Evolutionary conservation across 1,284 basidiomycete genomes (phyloP).

Genomic region (Tetrapyrgos nigripes): DNA sequence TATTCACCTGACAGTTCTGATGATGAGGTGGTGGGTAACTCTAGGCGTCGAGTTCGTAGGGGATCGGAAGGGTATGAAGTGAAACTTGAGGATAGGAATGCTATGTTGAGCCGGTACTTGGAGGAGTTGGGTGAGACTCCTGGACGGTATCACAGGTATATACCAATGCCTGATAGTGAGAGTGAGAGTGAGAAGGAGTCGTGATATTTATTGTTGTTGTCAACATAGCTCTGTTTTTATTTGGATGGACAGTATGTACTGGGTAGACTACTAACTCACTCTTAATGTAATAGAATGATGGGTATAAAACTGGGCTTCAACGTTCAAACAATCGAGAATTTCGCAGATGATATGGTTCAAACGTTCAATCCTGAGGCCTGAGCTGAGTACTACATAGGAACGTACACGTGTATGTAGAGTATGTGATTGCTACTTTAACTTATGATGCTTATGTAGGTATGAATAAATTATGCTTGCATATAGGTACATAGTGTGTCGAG

Average conservation of each 20-base stretch:
- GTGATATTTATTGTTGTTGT: background rate
- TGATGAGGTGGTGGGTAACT: conserved; percentile 36
- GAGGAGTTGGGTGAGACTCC: conserved; percentile 20
- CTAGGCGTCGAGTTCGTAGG: conserved; percentile 18
- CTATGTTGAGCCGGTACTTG: conserved; percentile 23
- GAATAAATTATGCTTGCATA: too few species aligned
- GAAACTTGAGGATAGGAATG: conserved; percentile 16
- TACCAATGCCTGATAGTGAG: conserved; percentile 20
- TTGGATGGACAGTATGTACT: background rate
- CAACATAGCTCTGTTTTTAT: background rate
- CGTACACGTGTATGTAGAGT: too few species aligned
- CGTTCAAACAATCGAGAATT: too few species aligned
- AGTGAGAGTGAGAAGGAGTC: conserved; percentile 10
- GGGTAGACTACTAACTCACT: too few species aligned
- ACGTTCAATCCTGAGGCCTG: too few species aligned
- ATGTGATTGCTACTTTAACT: too few species aligned
- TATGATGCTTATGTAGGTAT: too few species aligned
- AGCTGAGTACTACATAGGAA: too few species aligned
- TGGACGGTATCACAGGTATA: conserved; percentile 21
- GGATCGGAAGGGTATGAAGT: conserved; percentile 29
- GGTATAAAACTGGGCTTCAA: too few species aligned
- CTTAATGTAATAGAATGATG: too few species aligned
- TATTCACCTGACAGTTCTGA: conserved; percentile 38
- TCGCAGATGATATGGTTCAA: too few species aligned
- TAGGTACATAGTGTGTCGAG: too few species aligned